phyloP scores from a whole-genome alignment of 164 flowering plant genomes.

The Magnolia officinalis region DNA sequence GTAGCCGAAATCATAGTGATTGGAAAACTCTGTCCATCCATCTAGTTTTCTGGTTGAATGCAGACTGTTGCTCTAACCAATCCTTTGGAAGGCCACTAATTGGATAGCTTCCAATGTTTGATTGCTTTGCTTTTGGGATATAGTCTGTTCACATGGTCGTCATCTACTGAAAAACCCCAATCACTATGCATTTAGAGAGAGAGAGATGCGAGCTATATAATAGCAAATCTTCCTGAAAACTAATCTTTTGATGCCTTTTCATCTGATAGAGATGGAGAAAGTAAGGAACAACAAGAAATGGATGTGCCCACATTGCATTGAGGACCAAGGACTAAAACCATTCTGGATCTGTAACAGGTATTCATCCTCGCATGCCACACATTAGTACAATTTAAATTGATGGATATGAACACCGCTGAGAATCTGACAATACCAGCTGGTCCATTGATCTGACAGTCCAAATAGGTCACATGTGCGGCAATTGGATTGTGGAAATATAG shows the following conservation, averaged over 20 bases:
- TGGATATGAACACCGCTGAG: neutral
- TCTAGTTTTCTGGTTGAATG: neutral
- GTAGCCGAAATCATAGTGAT: neutral
- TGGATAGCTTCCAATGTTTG: too few species aligned
- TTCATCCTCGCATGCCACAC: neutral
- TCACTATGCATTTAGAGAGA: neutral
- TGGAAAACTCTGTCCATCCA: neutral
- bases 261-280: slow-evolving; percentile 45
- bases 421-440: neutral
- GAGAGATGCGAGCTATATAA: neutral
- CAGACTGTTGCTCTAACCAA: neutral
- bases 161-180: too few species aligned
- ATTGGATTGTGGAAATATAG: too few species aligned
- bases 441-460: too few species aligned
- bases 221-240: neutral
- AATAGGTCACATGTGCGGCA: too few species aligned
- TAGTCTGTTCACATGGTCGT: too few species aligned
- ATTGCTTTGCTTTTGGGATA: too few species aligned
- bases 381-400: neutral
- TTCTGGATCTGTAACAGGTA: slow-evolving; percentile 72
- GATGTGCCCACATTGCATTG: slow-evolving; percentile 71
- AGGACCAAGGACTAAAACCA: slow-evolving; percentile 44
- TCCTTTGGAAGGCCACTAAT: too few species aligned
- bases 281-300: slow-evolving; percentile 49
- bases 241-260: neutral